A percentile compares a stretch with the other conserved stretches of the same genome.
Evolutionary conservation across 345 rosid genomes (phyloP).

Genomic region (Noccaea caerulescens): DNA sequence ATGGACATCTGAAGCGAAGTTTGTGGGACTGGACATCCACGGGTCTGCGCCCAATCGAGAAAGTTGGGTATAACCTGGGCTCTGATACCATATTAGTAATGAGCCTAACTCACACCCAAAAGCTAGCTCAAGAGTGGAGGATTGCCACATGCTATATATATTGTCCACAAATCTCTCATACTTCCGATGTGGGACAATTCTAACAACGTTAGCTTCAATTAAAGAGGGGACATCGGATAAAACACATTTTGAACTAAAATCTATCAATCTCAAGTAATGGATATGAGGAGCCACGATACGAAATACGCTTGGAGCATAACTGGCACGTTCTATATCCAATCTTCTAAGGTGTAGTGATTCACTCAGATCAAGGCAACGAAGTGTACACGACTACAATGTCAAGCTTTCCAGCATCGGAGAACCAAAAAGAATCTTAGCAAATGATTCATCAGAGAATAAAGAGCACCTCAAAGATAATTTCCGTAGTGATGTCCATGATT

Average conservation of each 20-base stretch:
- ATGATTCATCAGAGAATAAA: not conserved
- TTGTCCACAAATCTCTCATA: no score
- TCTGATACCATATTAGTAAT: no score
- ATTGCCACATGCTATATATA: no score
- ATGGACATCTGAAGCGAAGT: no score
- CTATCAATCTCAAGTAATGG: slow-evolving; percentile 4
- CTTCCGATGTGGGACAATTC: no score
- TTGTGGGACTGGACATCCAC: no score
- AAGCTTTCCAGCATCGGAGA: slow-evolving; percentile 12
- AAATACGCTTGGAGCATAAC: not conserved
- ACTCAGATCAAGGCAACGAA: slow-evolving; percentile 1
- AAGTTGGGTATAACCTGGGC: no score
- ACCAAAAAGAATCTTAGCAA: slow-evolving; percentile 8
- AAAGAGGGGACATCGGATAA: slow-evolving; percentile 22
- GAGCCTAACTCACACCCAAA: no score
- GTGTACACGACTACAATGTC: not conserved
- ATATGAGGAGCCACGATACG: not conserved
- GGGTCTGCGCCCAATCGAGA: no score
- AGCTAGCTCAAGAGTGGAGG: no score
- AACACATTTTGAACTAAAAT: not conserved
- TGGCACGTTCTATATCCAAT: not conserved
- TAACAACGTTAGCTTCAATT: slow-evolving; percentile 13
- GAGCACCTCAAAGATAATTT: no score
- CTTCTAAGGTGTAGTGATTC: not conserved
- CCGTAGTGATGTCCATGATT: no score